A percentile compares a stretch with the other conserved stretches of the same genome.
Evolutionary conservation across 176 grass and related monocot genomes (phyloP).

Genomic region (Ananas comosus): DNA sequence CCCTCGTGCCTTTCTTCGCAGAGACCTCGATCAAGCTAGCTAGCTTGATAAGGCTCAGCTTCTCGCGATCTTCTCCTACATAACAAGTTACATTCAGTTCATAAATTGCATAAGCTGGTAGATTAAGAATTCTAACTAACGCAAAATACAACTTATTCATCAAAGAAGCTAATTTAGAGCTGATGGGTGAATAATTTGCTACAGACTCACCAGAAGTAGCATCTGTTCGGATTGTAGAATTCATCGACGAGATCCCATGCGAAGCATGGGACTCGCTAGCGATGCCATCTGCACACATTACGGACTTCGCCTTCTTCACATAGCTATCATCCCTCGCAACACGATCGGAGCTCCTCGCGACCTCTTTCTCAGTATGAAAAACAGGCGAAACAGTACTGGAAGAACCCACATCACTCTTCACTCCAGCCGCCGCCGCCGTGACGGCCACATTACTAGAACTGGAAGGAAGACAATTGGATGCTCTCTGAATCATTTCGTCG

Average conservation of each 20-base stretch:
- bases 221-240: constrained; percentile 3
- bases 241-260: constrained; percentile 6
- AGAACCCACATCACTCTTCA: constrained; percentile 5
- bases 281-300: constrained; percentile 45
- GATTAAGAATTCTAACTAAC: not conserved
- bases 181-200: not conserved
- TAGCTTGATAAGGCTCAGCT: constrained; percentile 74
- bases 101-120: not conserved
- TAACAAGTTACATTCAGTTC: constrained; percentile 3
- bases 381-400: constrained; percentile 18
- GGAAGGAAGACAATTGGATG: constrained; percentile 63
- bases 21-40: constrained; percentile 83
- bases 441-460: constrained; percentile 27
- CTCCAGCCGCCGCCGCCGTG: not conserved
- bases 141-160: not conserved
- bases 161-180: constrained; percentile 13
- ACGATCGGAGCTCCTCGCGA: constrained; percentile 21
- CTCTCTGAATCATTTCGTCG: constrained; percentile 74
- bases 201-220: constrained; percentile 22
- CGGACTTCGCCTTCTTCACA: constrained; percentile 60
- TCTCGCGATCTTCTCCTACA: constrained; percentile 50
- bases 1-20: constrained; percentile 59
- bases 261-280: constrained; percentile 24
- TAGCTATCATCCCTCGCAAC: constrained; percentile 92
- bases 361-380: constrained; percentile 18